Evolutionary conservation across 805 yeast species (phyloP), one percentile per base, ranked within the genome.

Genomic region (Danielozyma ontarioensis): DNA sequence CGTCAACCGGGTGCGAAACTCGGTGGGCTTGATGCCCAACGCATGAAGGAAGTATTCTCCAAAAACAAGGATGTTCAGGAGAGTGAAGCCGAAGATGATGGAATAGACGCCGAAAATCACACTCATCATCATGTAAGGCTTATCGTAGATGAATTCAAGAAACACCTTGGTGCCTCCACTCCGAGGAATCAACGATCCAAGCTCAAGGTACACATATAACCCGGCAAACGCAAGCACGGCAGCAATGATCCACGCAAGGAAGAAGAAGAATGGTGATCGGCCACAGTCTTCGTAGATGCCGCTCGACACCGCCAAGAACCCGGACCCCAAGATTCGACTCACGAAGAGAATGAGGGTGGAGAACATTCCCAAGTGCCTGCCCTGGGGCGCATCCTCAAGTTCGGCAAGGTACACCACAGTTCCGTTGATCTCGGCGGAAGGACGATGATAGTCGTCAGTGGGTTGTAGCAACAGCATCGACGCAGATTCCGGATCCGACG

Each of bases 131-230:
- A 76, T 61, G 32, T 58, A 63, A 1, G 93, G 94, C 39, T 57
- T 72, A 31, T 70, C 68, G 50, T 78, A 83, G 14, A 81, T 74
- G 40, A 71, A 75, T 48, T 83, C 90, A 36, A 83, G 53, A 41
- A 83, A 83, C 14, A 77, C 79, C 48, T 83, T 83, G 26, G 80
- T 72, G 0, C 90, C 94, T 3, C 94, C 93, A 39, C 80, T 78
- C 44, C 83, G 62, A 0, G 90, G 88, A 7, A 82, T 63, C 48
- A 80, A 65, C 6, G 82, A 72, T 0, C 90, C 93, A 36, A 83
- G 55, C 48, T 83, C 90, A 34, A 83, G 54, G 50, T 72, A 83
- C 27, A 82, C 71, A 46, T 68, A 77, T 15, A 83, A 53, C 0
- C 90, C 90, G 11, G 83, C 68, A 55, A 79, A 77, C 8, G 88